Evolutionary conservation across 192 early-diverging fungal genomes (phyloP).

Genomic region (Entomortierella beljakovae): DNA sequence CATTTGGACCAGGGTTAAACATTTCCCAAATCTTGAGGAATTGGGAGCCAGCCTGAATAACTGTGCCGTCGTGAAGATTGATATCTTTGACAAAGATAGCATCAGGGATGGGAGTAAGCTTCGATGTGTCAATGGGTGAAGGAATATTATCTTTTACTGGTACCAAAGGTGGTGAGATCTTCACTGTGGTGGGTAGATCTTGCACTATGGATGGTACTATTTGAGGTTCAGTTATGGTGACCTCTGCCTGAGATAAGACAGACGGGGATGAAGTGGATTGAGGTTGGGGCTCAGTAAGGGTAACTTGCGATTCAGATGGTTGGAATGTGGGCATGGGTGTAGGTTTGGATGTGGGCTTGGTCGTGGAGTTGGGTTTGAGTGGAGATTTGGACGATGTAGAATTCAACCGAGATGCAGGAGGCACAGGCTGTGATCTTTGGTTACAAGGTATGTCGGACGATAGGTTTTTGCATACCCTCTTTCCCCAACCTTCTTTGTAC

Average conservation of each 20-base stretch:
- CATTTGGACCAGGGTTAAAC: conserved; percentile 65
- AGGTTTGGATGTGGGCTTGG: no score
- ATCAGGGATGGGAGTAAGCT: background rate
- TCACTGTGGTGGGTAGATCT: background rate
- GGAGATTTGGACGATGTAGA: no score
- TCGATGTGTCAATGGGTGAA: background rate
- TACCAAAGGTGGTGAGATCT: background rate
- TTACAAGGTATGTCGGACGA: background rate
- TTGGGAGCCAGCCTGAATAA: conserved; percentile 60
- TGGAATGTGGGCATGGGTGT: no score
- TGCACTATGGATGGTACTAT: no score
- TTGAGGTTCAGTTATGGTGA: background rate
- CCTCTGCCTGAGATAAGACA: background rate
- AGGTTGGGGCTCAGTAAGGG: no score
- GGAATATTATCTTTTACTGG: no score
- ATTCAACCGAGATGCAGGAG: background rate
- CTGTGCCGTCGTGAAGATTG: conserved; percentile 73
- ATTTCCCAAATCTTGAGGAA: conserved; percentile 83
- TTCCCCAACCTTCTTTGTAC: conserved; percentile 48
- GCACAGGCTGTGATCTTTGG: background rate
- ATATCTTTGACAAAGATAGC: conserved; percentile 74
- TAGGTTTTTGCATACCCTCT: background rate
- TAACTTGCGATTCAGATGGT: no score
- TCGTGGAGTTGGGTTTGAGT: no score
- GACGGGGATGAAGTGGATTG: background rate